Conservation (phyloP, 2,329 filamentous ascomycete genomes). For the Chaetomium globosum region DNA sequence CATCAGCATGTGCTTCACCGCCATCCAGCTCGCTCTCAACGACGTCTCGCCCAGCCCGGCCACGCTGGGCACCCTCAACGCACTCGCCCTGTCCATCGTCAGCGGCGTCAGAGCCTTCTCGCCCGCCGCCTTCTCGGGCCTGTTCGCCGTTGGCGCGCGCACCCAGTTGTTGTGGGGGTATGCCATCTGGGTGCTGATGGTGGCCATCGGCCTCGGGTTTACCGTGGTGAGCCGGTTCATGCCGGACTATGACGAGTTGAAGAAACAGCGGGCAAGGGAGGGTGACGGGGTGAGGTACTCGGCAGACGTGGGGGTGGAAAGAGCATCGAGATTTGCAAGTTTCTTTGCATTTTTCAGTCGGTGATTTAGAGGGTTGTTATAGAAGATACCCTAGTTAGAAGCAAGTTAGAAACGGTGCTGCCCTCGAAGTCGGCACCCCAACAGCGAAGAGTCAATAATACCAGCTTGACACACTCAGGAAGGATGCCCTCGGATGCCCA, state of each 20-base stretch:
- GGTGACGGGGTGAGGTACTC: neutral
- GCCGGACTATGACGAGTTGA: conserved; percentile 43
- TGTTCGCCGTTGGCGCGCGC: conserved; percentile 69
- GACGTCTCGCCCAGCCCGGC: conserved; percentile 68
- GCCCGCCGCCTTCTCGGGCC: conserved; percentile 65
- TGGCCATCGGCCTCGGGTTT: conserved; percentile 44
- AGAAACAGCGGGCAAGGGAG: conserved; percentile 29
- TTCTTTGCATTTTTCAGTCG: neutral
- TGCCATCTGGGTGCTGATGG: conserved; percentile 64
- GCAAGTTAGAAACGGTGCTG: neutral
- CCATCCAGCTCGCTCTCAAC: conserved; percentile 72
- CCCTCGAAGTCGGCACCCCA: neutral
- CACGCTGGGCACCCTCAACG: conserved; percentile 72
- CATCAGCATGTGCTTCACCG: conserved; percentile 71
- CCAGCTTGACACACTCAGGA: too few relatives aligned
- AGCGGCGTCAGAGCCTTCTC: conserved; percentile 66
- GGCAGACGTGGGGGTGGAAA: neutral
- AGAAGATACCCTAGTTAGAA: neutral
- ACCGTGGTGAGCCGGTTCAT: conserved; percentile 41
- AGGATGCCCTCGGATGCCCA: too few relatives aligned
- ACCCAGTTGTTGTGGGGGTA: conserved; percentile 66
- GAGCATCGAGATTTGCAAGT: neutral
- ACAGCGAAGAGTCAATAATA: neutral
- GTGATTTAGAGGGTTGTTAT: neutral
- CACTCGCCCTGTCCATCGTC: conserved; percentile 62